phyloP scores from a whole-genome alignment of 345 rosid species.

The Pelargonium nanum region DNA sequence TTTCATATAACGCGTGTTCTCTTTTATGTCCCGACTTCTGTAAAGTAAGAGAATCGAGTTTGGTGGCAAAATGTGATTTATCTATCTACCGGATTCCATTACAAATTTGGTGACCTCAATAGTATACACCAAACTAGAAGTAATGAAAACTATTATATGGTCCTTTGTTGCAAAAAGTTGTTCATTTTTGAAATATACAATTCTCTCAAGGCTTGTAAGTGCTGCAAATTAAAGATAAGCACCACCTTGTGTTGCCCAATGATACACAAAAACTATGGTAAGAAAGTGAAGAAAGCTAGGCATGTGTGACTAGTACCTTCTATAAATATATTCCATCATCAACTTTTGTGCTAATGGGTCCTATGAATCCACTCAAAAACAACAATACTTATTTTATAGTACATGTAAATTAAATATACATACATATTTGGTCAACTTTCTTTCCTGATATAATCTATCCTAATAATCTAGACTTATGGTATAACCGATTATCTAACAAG shows the following conservation, averaged over 20 bases:
- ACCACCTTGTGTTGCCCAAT: conserved; percentile 1
- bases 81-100: not conserved
- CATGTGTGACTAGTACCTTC: not conserved
- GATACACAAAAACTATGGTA: not conserved
- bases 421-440: too few species aligned
- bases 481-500: too few species aligned
- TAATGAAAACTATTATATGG: not conserved
- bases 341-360: too few species aligned
- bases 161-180: not conserved
- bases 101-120: not conserved
- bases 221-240: conserved; percentile 1
- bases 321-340: not conserved
- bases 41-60: not conserved
- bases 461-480: too few species aligned
- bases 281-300: conserved; percentile 3
- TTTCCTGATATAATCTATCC: too few species aligned
- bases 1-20: too few species aligned
- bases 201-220: not conserved
- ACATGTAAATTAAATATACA: too few species aligned
- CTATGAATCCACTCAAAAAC: too few species aligned
- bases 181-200: not conserved
- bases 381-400: too few species aligned
- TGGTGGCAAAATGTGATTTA: not conserved
- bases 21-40: too few species aligned
- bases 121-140: not conserved